A percentile compares a stretch with the other conserved stretches of the same genome.
Conservation (phyloP, 768 basidiomycete genomes). For the Suillus americanus region DNA sequence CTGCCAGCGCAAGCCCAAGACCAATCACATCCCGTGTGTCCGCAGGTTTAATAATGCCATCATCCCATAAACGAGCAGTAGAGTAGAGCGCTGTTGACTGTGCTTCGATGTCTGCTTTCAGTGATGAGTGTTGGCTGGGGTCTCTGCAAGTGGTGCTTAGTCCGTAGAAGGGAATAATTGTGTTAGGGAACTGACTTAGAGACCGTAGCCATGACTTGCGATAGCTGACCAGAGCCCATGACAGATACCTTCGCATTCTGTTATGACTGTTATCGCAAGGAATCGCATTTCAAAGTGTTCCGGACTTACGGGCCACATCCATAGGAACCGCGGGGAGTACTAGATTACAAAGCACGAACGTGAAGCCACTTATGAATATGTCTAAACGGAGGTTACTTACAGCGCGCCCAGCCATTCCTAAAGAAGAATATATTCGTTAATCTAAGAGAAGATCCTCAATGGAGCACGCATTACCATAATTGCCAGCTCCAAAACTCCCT, state of each 20-base stretch:
- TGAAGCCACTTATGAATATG: slow-evolving; percentile 2
- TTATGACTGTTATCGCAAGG: not conserved
- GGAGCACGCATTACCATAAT: slow-evolving; percentile 62
- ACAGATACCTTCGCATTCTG: slow-evolving; percentile 92
- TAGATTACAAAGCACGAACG: slow-evolving; percentile 27
- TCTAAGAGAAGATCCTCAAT: not conserved
- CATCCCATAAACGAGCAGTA: slow-evolving; percentile 92
- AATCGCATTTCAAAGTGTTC: slow-evolving; percentile 1
- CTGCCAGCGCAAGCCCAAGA: slow-evolving; percentile 80
- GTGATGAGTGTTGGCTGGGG: slow-evolving; percentile 68
- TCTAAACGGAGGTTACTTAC: slow-evolving; percentile 43
- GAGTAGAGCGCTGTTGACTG: slow-evolving; percentile 89
- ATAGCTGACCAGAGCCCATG: slow-evolving; percentile 93
- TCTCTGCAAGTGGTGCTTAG: slow-evolving; percentile 48
- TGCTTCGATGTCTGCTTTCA: slow-evolving; percentile 82
- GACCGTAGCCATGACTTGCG: slow-evolving; percentile 89
- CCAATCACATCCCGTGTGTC: slow-evolving; percentile 90
- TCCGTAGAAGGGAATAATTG: not conserved
- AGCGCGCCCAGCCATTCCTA: slow-evolving; percentile 91
- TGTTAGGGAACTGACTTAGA: slow-evolving; percentile 56
- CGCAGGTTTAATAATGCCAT: slow-evolving; percentile 85
- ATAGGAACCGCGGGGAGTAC: slow-evolving; percentile 94
- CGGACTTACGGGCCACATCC: slow-evolving; percentile 92
- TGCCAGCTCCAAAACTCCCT: slow-evolving; percentile 93
- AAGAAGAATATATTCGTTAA: slow-evolving; percentile 12